phyloP scores from a whole-genome alignment of 805 yeast species.

The Saturnispora diversa region DNA sequence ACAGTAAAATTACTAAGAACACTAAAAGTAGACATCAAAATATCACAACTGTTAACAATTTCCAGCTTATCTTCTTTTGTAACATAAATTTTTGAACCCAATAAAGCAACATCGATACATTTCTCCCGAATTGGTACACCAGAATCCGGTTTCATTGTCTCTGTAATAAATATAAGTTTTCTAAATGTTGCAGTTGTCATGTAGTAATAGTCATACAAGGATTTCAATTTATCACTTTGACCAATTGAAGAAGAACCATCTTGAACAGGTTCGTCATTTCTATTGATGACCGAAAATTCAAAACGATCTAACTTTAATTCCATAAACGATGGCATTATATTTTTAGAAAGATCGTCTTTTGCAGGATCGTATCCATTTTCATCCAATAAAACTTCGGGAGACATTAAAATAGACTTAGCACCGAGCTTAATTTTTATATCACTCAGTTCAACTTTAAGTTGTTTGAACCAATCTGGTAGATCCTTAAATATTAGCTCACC shows the following conservation, averaged over 20 bases:
- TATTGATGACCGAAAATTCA: neutral
- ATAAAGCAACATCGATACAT: constrained; percentile 9
- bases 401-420: constrained; percentile 19
- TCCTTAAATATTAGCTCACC: constrained; percentile 21
- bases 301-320: neutral
- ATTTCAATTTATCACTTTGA: constrained; percentile 6
- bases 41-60: constrained; percentile 3
- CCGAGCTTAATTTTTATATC: constrained; percentile 15
- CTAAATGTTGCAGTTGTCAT: neutral
- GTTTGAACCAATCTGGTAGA: constrained; percentile 31
- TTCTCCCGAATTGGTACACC: neutral
- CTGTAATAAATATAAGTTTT: constrained; percentile 1
- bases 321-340: constrained; percentile 9
- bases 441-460: constrained; percentile 18
- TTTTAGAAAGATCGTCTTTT: constrained; percentile 3
- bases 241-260: constrained; percentile 3
- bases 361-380: constrained; percentile 6
- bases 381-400: constrained; percentile 9
- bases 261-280: neutral
- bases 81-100: constrained; percentile 8
- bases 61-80: constrained; percentile 10
- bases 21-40: constrained; percentile 23
- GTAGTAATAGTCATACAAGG: constrained; percentile 14
- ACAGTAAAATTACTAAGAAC: constrained; percentile 38
- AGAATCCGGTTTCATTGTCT: constrained; percentile 1